Evolutionary conservation across 768 basidiomycete genomes (phyloP).

Genomic region (Neoboletus brunneissimus): DNA sequence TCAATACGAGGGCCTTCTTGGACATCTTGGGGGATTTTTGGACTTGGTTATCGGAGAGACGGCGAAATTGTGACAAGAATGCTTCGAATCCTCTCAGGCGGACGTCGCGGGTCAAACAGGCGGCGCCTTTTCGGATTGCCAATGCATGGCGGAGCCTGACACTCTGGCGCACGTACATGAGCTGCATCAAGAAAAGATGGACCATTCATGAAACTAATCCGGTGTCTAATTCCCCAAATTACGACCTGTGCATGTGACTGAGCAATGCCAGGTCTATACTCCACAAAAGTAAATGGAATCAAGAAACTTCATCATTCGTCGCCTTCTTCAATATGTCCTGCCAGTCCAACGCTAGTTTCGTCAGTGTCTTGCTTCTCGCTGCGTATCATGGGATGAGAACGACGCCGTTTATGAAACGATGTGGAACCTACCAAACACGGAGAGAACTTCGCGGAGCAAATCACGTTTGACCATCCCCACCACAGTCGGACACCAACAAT

Average conservation of each 20-base stretch:
- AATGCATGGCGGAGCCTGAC: not conserved
- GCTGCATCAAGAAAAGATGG: not conserved
- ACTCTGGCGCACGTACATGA: conserved; percentile 1
- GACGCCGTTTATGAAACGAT: not conserved
- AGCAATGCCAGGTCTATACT: not conserved
- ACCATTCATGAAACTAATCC: not conserved
- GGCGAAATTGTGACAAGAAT: not conserved
- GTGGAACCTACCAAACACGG: conserved; percentile 65
- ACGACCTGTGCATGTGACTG: not conserved
- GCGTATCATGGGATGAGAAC: conserved; percentile 6
- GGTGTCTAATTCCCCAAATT: not conserved
- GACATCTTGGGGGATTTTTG: conserved; percentile 14
- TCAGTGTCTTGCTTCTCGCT: conserved; percentile 76
- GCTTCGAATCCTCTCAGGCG: not conserved
- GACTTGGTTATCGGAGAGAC: not conserved
- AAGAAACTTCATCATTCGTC: conserved; percentile 44
- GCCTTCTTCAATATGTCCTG: conserved; percentile 75
- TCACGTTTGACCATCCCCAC: conserved; percentile 79
- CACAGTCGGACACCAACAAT: conserved; percentile 64
- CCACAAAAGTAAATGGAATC: not conserved
- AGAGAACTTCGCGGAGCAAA: conserved; percentile 75
- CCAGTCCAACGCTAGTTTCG: conserved; percentile 76
- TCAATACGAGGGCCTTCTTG: conserved; percentile 58
- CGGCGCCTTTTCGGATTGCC: conserved; percentile 1
- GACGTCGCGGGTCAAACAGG: conserved; percentile 1